These are phyloP conservation scores for Sonneratia caseolaris DNA, from an alignment of 345 rosid genomes.

Conservation along the genomic window DNA sequence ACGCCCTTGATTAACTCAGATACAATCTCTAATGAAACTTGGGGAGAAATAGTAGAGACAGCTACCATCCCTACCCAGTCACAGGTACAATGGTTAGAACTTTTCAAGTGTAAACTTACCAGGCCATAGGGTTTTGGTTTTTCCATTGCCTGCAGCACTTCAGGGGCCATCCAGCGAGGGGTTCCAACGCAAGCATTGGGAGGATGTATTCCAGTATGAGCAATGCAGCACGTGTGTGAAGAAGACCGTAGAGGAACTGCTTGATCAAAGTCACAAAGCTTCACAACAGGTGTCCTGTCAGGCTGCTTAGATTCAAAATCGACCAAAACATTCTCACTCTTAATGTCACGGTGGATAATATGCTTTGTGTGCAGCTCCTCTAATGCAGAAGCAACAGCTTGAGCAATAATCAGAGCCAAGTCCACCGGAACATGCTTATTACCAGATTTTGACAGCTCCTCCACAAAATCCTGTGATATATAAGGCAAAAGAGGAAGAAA, in stretches of 20 bases:
- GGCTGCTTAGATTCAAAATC: slow-evolving; percentile 50
- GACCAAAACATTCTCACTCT: slow-evolving; percentile 86
- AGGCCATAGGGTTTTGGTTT: slow-evolving; percentile 52
- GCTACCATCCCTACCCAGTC: not conserved
- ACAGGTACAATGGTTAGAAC: not conserved
- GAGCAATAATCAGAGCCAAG: slow-evolving; percentile 58
- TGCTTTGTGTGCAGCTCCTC: slow-evolving; percentile 74
- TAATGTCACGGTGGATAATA: slow-evolving; percentile 89
- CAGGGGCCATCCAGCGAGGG: slow-evolving; percentile 99
- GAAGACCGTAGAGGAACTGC: slow-evolving; percentile 79
- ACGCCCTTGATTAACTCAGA: not conserved
- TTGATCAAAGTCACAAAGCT: slow-evolving; percentile 93
- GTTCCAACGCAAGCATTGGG: slow-evolving; percentile 90
- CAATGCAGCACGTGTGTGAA: slow-evolving; percentile 74
- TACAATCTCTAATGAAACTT: not conserved
- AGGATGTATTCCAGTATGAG: slow-evolving; percentile 69
- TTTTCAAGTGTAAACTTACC: slow-evolving; percentile 28
- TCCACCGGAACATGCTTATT: slow-evolving; percentile 54
- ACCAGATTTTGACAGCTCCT: slow-evolving; percentile 55
- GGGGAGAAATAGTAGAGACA: not conserved
- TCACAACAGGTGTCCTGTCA: slow-evolving; percentile 55
- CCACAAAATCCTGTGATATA: slow-evolving; percentile 49
- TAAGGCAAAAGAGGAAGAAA: slow-evolving; percentile 4
- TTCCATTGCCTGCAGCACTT: slow-evolving; percentile 71
- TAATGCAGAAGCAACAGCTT: slow-evolving; percentile 70